These are phyloP conservation scores for Fabrea salina DNA, from an alignment of 169 alveolate species.

Conservation along the genomic window DNA sequence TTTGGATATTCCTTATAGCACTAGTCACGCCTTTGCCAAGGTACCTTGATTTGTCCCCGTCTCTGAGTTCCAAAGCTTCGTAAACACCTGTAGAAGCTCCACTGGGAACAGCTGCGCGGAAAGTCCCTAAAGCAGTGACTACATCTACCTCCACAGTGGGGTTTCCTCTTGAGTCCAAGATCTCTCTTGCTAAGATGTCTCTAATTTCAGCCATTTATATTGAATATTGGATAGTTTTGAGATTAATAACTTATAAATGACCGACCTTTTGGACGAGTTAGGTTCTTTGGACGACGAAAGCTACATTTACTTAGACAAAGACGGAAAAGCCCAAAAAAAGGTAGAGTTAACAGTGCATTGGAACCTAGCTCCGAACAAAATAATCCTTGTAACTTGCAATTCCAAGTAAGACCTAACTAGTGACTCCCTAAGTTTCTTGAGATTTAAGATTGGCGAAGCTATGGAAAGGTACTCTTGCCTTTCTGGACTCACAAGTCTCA, in stretches of 20 bases:
- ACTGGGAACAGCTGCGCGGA: constrained; percentile 99
- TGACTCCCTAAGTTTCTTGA: constrained; percentile 1
- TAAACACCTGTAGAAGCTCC: constrained; percentile 99
- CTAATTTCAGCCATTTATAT: constrained; percentile 27
- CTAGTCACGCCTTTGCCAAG: constrained; percentile 97
- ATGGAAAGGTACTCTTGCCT: constrained; percentile 10
- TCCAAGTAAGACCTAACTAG: not conserved
- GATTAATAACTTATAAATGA: too few relatives aligned
- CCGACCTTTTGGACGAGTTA: not conserved
- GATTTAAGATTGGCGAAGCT: constrained; percentile 2
- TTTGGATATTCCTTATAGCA: constrained; percentile 96
- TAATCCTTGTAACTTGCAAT: constrained; percentile 1
- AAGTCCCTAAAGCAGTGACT: constrained; percentile 89
- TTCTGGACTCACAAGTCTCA: constrained; percentile 15
- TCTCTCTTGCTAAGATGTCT: constrained; percentile 30
- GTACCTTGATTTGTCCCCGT: constrained; percentile 93
- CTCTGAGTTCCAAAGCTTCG: constrained; percentile 99
- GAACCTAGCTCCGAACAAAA: not conserved
- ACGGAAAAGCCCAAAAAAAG: constrained; percentile 6
- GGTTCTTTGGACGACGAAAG: constrained; percentile 12
- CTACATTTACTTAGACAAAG: constrained; percentile 25
- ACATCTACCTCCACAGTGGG: constrained; percentile 98
- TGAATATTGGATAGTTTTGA: too few relatives aligned
- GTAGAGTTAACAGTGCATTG: constrained; percentile 15
- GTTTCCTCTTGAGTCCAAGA: constrained; percentile 97